A percentile compares a stretch with the other conserved stretches of the same genome.
phyloP scores from a whole-genome alignment of 2,329 filamentous ascomycete genomes.

The Harringtonia lauricola region DNA sequence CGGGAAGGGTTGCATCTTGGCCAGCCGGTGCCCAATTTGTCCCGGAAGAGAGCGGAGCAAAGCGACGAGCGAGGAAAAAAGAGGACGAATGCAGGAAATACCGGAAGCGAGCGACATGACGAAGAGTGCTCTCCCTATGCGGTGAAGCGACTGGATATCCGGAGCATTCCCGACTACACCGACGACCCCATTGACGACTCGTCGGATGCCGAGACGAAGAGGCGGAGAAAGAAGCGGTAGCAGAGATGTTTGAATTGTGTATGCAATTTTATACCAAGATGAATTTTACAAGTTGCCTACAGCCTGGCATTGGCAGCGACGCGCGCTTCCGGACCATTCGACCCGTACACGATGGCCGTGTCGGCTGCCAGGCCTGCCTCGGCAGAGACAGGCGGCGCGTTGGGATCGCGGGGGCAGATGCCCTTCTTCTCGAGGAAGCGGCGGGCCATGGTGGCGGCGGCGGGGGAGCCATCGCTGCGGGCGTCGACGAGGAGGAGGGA shows the following conservation, averaged over 20 bases:
- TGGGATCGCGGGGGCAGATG: slow-evolving; percentile 16
- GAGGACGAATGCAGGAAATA: too few relatives aligned
- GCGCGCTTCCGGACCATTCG: neutral
- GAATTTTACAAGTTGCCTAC: neutral
- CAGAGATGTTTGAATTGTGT: neutral
- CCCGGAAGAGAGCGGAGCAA: too few relatives aligned
- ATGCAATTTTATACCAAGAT: neutral
- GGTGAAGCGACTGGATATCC: neutral
- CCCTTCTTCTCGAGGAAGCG: slow-evolving; percentile 25
- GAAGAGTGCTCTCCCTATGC: neutral
- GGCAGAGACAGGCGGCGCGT: slow-evolving; percentile 10
- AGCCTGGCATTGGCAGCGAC: neutral
- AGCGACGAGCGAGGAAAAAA: too few relatives aligned
- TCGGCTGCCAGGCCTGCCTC: slow-evolving; percentile 21
- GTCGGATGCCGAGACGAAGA: neutral
- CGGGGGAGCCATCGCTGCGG: slow-evolving; percentile 22
- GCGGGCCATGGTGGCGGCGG: slow-evolving; percentile 26
- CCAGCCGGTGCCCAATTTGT: too few relatives aligned
- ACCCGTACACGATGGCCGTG: slow-evolving; percentile 25
- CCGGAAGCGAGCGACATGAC: too few relatives aligned
- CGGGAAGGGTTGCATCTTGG: too few relatives aligned
- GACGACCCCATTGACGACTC: slow-evolving; percentile 4
- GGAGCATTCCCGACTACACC: slow-evolving; percentile 1
- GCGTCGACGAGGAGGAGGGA: slow-evolving; percentile 31
- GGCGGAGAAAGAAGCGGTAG: neutral